These are phyloP conservation scores for Melaleuca quinquenervia DNA, from an alignment of 345 rosid species.

Conservation along the genomic window DNA sequence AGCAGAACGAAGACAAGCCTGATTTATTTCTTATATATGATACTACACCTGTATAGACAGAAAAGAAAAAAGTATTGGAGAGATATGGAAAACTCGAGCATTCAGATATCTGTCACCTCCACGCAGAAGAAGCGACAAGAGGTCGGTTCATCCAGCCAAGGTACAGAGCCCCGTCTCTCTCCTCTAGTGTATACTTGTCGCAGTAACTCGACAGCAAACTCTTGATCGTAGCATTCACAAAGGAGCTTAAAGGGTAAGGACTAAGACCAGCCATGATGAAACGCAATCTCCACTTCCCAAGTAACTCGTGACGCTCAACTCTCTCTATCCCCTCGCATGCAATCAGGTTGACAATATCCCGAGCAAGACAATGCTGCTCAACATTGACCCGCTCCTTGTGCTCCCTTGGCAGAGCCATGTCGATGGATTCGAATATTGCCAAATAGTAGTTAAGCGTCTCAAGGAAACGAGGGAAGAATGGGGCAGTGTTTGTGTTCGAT, in stretches of 20 bases:
- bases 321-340: constrained; percentile 93
- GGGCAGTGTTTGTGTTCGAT: constrained; percentile 77
- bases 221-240: constrained; percentile 68
- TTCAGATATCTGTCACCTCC: constrained; percentile 35
- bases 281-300: constrained; percentile 80
- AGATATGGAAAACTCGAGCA: not conserved
- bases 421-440: constrained; percentile 76
- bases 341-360: constrained; percentile 83
- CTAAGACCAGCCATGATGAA: constrained; percentile 84
- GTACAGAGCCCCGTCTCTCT: constrained; percentile 60
- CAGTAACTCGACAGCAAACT: constrained; percentile 51
- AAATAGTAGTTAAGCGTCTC: constrained; percentile 63
- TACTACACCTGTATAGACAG: not conserved
- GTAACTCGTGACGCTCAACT: constrained; percentile 78
- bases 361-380: constrained; percentile 95
- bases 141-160: constrained; percentile 89
- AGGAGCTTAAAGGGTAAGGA: constrained; percentile 59
- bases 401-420: constrained; percentile 60
- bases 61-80: not conserved
- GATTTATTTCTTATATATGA: not conserved
- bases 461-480: constrained; percentile 59
- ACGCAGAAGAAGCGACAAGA: constrained; percentile 68
- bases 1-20: not conserved
- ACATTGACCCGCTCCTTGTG: constrained; percentile 75
- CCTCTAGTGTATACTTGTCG: constrained; percentile 61